Conservation (phyloP, 768 basidiomycete genomes). For the Amanita pseudoporphyria region DNA sequence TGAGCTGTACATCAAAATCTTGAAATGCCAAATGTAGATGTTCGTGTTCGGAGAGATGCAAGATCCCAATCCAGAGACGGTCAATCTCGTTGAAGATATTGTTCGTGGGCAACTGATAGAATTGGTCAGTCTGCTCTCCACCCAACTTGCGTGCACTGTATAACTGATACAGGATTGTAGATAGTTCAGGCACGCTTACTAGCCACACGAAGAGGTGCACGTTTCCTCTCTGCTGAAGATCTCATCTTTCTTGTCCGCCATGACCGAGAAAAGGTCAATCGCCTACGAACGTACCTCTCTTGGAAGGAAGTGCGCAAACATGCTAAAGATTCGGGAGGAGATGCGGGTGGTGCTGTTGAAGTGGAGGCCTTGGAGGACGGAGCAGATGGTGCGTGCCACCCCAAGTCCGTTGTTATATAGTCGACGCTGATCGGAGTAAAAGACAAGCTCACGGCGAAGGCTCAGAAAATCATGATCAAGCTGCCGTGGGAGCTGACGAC, state of each 20-base stretch:
- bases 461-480: constrained; percentile 90
- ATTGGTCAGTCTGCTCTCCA: constrained; percentile 40
- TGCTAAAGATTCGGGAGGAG: constrained; percentile 83
- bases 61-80: constrained; percentile 79
- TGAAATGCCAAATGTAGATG: constrained; percentile 44
- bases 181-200: constrained; percentile 84
- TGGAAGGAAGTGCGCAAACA: constrained; percentile 98
- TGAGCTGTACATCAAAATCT: too few relatives aligned
- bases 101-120: constrained; percentile 87
- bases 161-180: constrained; percentile 25
- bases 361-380: constrained; percentile 80
- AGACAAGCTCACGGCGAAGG: constrained; percentile 78
- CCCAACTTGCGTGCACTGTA: background rate
- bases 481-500: constrained; percentile 94
- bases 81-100: constrained; percentile 93
- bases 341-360: constrained; percentile 71
- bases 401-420: background rate
- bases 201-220: constrained; percentile 73
- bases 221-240: constrained; percentile 86
- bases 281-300: constrained; percentile 84
- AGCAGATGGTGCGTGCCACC: constrained; percentile 52
- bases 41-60: constrained; percentile 96
- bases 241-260: constrained; percentile 94
- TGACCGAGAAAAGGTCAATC: constrained; percentile 89
- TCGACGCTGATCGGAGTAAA: background rate